Base-by-base conservation (phyloP, 169 alveolate species). In the Cryptosporidium tyzzeri region DNA sequence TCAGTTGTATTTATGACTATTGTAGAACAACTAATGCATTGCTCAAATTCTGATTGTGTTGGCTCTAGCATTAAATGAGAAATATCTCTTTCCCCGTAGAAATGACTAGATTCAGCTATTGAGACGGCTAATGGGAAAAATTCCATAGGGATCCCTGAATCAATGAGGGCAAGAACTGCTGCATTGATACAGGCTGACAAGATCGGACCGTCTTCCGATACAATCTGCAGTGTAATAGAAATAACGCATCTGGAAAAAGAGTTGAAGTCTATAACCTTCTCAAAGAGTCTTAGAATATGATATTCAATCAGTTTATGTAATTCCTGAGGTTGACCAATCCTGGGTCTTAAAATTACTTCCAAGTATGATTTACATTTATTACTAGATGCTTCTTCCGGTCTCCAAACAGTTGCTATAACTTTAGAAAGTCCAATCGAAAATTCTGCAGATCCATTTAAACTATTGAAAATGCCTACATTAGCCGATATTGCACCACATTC, bases 191-290 rank as follows among this genome's bases (percentile, higher is more conserved):
- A 80, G 3, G 62, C 65, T 26, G 89, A 68, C 14, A 80, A 39
- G 4, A 80, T 80, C 14, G 89, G 89, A 7, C 89, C 89, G 44
- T 80, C 89, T 62, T 80, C 80, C 0, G 89, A 80, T 9, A 80
- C 51, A 18, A 80, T 65, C 48, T 80, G 89, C 10, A 80, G 23
- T 48, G 89, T 80, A 33, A 80, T 31, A 10, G 89, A 80, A 80
- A 80, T 65, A 7, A 80, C 75, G 31, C 80, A 62, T 29, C 89
- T 59, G 12, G 74, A 4, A 61, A 80, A 62, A 26, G 44, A 50
- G 10, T n/a, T 61, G 33, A 80, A 80, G n/a, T 80, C 89, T 4
- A 80, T 80, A 21, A 80, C 70, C 7, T 80, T 65, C 39, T 80
- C 89, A 18, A 80, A 80, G 3, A 80, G 55, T 39, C 9, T 35